phyloP scores from a whole-genome alignment of 768 basidiomycete species.

The Panaeolus papilionaceus region DNA sequence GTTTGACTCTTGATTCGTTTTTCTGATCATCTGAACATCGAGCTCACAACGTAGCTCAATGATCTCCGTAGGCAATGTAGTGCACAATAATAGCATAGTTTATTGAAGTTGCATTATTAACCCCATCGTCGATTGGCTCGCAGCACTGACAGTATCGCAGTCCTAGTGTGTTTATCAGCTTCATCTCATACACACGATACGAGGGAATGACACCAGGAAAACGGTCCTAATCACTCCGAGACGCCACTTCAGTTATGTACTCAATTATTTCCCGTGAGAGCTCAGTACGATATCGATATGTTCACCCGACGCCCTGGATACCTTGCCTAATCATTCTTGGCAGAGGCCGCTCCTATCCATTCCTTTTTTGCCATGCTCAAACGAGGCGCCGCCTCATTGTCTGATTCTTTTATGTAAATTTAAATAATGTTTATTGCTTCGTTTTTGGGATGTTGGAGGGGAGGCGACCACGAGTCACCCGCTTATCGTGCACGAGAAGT shows the following conservation, averaged over 20 bases:
- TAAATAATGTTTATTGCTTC: conserved; percentile 1
- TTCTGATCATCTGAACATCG: not conserved
- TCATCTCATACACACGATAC: not conserved
- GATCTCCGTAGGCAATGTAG: not conserved
- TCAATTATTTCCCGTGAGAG: conserved; percentile 5
- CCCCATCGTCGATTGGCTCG: conserved; percentile 1
- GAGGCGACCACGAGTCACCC: conserved; percentile 10
- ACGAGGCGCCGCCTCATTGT: conserved; percentile 13
- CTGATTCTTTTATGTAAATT: conserved; percentile 14
- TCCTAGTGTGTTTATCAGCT: not conserved
- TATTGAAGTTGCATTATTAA: not conserved
- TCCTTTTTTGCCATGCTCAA: conserved; percentile 11
- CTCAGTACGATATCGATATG: not conserved
- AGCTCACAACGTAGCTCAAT: not conserved
- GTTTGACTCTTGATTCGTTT: not conserved
- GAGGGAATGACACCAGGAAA: not conserved
- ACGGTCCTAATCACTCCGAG: conserved; percentile 11
- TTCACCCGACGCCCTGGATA: conserved; percentile 13
- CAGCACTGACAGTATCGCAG: not conserved
- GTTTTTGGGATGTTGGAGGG: not conserved
- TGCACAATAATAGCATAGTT: not conserved
- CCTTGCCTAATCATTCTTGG: not conserved
- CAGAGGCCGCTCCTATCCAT: not conserved
- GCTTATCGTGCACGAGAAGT: not conserved
- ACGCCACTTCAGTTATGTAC: not conserved